A percentile compares a stretch with the other conserved stretches of the same genome.
Evolutionary conservation across 352 stramenopile genomes (phyloP).

Genomic region (Phytophthora boehmeriae): DNA sequence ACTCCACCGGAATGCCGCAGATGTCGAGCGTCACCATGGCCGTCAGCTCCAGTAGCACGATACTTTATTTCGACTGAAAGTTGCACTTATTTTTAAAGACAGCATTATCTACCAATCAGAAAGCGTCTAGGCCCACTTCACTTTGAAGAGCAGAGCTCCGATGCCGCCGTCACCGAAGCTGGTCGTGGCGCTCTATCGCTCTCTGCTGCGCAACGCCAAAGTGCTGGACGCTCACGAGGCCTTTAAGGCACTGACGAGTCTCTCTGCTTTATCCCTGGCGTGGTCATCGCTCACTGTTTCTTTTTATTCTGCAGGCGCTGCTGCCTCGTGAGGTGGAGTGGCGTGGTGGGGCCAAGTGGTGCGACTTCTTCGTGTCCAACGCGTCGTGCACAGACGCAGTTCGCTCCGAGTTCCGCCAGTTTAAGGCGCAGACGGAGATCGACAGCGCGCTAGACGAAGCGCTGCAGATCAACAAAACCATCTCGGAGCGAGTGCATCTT

Average conservation of each 20-base stretch:
- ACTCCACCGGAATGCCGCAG: slow-evolving; percentile 91
- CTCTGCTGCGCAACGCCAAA: slow-evolving; percentile 66
- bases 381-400: slow-evolving; percentile 61
- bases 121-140: slow-evolving; percentile 5
- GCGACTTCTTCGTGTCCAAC: slow-evolving; percentile 67
- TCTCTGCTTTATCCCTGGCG: no score
- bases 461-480: slow-evolving; percentile 66
- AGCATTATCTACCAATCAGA: background rate
- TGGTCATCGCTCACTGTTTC: slow-evolving; percentile 13
- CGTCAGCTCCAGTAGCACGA: slow-evolving; percentile 6
- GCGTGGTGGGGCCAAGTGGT: slow-evolving; percentile 46
- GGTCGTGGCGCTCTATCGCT: slow-evolving; percentile 72
- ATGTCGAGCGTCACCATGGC: slow-evolving; percentile 84
- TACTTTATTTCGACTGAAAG: slow-evolving; percentile 18
- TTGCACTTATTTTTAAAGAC: slow-evolving; percentile 3
- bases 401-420: slow-evolving; percentile 52
- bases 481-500: slow-evolving; percentile 68
- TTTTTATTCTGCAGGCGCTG: slow-evolving; percentile 42
- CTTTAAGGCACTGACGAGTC: slow-evolving; percentile 56
- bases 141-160: slow-evolving; percentile 11
- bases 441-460: slow-evolving; percentile 63
- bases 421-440: slow-evolving; percentile 15
- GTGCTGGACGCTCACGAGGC: slow-evolving; percentile 59
- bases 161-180: slow-evolving; percentile 62
- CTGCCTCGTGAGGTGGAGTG: slow-evolving; percentile 69